Evolutionary conservation across 2,329 filamentous ascomycete genomes (phyloP).

Genomic region (Aureobasidium sp.): DNA sequence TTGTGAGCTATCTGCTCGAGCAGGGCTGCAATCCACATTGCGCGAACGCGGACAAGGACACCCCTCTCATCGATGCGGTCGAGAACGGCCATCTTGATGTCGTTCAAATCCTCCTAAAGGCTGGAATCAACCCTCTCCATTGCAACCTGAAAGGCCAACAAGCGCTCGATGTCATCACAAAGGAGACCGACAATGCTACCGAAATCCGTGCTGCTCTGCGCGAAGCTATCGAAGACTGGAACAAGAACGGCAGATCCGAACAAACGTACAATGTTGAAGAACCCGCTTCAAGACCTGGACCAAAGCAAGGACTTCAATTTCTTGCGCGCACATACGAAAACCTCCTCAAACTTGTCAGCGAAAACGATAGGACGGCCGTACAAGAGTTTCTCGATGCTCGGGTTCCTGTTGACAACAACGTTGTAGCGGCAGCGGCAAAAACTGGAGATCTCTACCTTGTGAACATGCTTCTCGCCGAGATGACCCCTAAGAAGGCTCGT

Average conservation of each 20-base stretch:
- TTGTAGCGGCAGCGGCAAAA: conserved; percentile 82
- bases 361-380: conserved; percentile 41
- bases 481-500: conserved; percentile 49
- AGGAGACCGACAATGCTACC: conserved; percentile 73
- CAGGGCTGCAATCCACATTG: conserved; percentile 78
- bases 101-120: conserved; percentile 70
- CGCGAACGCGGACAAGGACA: conserved; percentile 68
- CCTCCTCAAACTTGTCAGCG: conserved; percentile 38
- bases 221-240: conserved; percentile 37
- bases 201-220: conserved; percentile 46
- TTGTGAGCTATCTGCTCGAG: conserved; percentile 78
- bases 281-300: conserved; percentile 29
- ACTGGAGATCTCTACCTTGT: conserved; percentile 85
- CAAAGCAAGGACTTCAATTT: conserved; percentile 36
- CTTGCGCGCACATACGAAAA: conserved; percentile 42
- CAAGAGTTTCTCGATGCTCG: conserved; percentile 38
- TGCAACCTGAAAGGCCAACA: conserved; percentile 55
- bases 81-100: conserved; percentile 91
- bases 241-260: conserved; percentile 30
- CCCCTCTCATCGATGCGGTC: conserved; percentile 88
- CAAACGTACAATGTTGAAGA: conserved; percentile 41
- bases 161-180: conserved; percentile 70
- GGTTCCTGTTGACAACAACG: conserved; percentile 58
- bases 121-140: conserved; percentile 84
- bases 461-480: conserved; percentile 53